phyloP scores from a whole-genome alignment of 1,284 basidiomycete genomes.

The Cryptococcus sp. region DNA sequence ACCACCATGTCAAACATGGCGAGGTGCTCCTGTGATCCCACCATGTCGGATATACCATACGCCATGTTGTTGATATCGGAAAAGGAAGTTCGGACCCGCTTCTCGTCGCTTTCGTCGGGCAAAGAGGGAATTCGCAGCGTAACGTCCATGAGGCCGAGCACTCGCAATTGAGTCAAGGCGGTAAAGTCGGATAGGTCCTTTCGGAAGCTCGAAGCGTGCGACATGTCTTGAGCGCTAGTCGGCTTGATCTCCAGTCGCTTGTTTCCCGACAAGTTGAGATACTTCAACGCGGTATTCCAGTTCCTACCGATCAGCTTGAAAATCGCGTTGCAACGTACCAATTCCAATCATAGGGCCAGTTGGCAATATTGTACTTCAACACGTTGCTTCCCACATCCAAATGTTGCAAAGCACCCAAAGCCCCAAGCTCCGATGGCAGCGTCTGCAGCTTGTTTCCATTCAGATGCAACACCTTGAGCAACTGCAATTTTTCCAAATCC shows the following conservation, averaged over 20 bases:
- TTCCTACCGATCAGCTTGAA: conserved; percentile 59
- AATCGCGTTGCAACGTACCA: conserved; percentile 58
- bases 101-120: conserved; percentile 86
- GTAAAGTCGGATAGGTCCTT: conserved; percentile 74
- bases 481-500: conserved; percentile 65
- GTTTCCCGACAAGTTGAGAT: conserved; percentile 83
- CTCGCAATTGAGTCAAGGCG: conserved; percentile 70
- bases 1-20: conserved; percentile 91
- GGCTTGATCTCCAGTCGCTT: conserved; percentile 83
- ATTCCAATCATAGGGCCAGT: conserved; percentile 99
- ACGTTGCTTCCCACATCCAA: conserved; percentile 93
- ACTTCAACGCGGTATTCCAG: conserved; percentile 87
- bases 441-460: conserved; percentile 95
- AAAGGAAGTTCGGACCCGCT: conserved; percentile 85
- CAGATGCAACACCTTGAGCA: conserved; percentile 70
- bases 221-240: conserved; percentile 49
- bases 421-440: conserved; percentile 81
- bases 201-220: conserved; percentile 43
- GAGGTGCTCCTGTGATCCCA: conserved; percentile 68
- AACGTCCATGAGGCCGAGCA: conserved; percentile 96
- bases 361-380: conserved; percentile 96
- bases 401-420: conserved; percentile 70
- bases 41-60: conserved; percentile 94
- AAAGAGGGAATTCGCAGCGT: conserved; percentile 78
- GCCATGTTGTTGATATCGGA: conserved; percentile 89